phyloP scores from a whole-genome alignment of 1,284 basidiomycete species.

The Marasmius oreades region DNA sequence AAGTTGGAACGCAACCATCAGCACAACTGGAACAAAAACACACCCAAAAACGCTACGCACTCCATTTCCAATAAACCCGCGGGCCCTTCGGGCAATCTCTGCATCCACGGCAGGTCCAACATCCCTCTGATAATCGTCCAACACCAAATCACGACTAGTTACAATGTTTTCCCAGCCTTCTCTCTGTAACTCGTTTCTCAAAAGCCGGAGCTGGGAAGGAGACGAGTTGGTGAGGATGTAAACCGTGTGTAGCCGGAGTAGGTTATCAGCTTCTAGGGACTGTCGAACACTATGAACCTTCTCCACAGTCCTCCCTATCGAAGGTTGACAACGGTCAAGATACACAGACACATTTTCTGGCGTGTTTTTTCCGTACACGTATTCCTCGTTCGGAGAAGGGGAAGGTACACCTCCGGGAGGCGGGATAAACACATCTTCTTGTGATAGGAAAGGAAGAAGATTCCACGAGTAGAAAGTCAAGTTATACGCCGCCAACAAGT shows the following conservation, averaged over 20 bases:
- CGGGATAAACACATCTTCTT: not conserved
- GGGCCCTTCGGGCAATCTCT: slow-evolving; percentile 2
- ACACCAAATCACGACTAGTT: not conserved
- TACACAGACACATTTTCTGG: not conserved
- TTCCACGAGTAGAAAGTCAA: slow-evolving; percentile 3
- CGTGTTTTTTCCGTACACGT: not conserved
- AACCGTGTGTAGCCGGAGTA: not conserved
- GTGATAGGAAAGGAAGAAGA: not conserved
- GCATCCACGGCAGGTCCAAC: not conserved
- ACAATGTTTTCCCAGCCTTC: not conserved
- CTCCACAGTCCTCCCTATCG: not conserved
- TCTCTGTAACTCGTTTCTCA: not conserved
- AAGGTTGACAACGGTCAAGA: not conserved
- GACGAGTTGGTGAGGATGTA: slow-evolving; percentile 1
- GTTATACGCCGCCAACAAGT: not conserved
- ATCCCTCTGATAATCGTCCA: not conserved
- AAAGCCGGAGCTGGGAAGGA: not conserved
- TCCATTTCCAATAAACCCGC: slow-evolving; percentile 5
- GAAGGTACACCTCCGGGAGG: not conserved
- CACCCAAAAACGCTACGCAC: not conserved
- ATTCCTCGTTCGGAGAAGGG: not conserved
- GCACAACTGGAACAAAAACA: not conserved
- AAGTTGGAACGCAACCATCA: not conserved
- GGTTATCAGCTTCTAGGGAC: not conserved
- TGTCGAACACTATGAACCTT: not conserved